Base-by-base conservation (phyloP, 768 basidiomycete genomes). In the Suillus hirtellus region DNA sequence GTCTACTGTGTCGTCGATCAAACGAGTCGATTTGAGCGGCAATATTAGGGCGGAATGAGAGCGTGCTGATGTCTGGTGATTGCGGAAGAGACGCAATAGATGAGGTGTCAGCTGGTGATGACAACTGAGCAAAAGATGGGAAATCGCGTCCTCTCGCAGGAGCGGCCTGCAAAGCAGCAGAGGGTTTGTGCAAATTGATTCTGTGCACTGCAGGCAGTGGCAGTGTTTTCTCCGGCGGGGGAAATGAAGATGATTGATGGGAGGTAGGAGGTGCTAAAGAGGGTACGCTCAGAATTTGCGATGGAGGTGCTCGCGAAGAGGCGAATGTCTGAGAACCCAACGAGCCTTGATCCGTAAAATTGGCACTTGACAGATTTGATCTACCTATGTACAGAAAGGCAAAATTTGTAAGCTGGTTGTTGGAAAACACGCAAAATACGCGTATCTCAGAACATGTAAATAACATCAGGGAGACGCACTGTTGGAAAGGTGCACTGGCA, bases 11-110 rank as follows among this genome's bases (percentile, higher is more conserved):
- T 12, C 53, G 61, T 34, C 64, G 64, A 52, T 73, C 73, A 56
- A 70, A 67, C 38, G 47, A 63, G 46, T 71, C 68, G 11, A 68
- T 53, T 44, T 65, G 70, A n/a, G 66, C 64, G 7, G 65, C 60
- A 54, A 65, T 60, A 27, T 63, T 50, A 2, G 60, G 62, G 24
- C 24, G 59, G 21, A 61, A 10, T 24, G 40, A 31, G 21, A 58
- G 56, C 17, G 27, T 42, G 52, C 71, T 72, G 40, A 70, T n/a
- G 17, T 65, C 63, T 0, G 75, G 73, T 42, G 69, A 74, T 24
- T 37, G 60, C 0, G 67, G 72, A 14, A 66, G 24, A n/a, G 15
- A 46, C 19, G 59, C 38, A 4, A 67, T 63, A 35, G 71, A 68
- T 38, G 59, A 59, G 4, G 38, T 46, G 50, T 50, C 54, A n/a